These are phyloP conservation scores for Cnidoscolus chayamansa DNA, from an alignment of 441 rosid genomes.

Conservation along the genomic window DNA sequence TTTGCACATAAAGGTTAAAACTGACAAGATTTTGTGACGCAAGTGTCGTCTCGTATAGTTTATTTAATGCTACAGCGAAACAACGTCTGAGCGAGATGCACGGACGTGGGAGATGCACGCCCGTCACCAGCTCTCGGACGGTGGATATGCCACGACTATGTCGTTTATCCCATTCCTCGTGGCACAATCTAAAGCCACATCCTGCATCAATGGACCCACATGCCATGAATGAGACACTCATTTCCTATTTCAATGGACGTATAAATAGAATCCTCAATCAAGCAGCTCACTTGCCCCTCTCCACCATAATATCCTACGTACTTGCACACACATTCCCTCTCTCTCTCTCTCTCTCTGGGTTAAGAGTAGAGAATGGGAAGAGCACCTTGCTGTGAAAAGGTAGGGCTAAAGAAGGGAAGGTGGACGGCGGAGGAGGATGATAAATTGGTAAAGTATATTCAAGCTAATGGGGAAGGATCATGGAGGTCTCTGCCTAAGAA, in stretches of 20 bases:
- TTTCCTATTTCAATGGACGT: neutral
- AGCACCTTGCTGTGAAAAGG: constrained; percentile 84
- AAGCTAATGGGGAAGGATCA: constrained; percentile 72
- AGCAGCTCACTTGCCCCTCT: too few species aligned
- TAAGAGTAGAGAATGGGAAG: constrained; percentile 55
- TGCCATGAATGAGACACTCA: neutral
- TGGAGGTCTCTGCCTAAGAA: constrained; percentile 88
- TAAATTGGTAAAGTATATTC: constrained; percentile 53
- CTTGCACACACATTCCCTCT: neutral
- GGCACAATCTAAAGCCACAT: constrained; percentile 38
- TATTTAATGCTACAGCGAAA: too few species aligned
- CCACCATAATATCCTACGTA: too few species aligned
- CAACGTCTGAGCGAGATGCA: constrained; percentile 1
- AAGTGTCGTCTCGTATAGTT: too few species aligned
- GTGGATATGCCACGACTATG: constrained; percentile 65
- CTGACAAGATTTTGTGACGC: too few species aligned
- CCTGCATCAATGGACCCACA: constrained; percentile 10
- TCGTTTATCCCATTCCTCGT: constrained; percentile 28
- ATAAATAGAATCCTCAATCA: too few species aligned
- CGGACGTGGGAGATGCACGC: constrained; percentile 48
- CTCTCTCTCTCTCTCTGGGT: neutral
- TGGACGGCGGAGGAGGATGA: constrained; percentile 87
- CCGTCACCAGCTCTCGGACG: constrained; percentile 52
- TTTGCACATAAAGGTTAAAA: too few species aligned
- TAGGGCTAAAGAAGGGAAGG: constrained; percentile 77